Evolutionary conservation across 2,329 filamentous ascomycete species (phyloP).

Genomic region (Colletotrichum liaoningense): DNA sequence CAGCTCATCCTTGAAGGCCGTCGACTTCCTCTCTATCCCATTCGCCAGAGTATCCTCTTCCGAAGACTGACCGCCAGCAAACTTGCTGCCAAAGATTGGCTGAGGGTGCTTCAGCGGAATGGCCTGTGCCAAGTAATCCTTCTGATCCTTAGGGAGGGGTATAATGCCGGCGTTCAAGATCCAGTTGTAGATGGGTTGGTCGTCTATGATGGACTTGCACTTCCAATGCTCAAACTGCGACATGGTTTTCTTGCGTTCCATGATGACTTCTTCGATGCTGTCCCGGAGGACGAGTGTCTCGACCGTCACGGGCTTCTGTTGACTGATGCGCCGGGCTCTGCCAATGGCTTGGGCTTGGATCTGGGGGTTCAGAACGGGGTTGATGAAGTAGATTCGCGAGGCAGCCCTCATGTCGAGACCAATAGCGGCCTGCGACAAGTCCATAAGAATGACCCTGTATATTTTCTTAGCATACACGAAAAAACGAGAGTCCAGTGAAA

Average conservation of each 20-base stretch:
- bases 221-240: conserved; percentile 71
- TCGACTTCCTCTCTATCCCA: conserved; percentile 29
- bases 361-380: conserved; percentile 85
- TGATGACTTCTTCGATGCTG: conserved; percentile 87
- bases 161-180: conserved; percentile 64
- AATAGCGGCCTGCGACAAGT: conserved; percentile 88
- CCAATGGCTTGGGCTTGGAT: conserved; percentile 93
- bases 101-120: conserved; percentile 57
- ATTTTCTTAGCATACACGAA: not conserved
- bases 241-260: conserved; percentile 80
- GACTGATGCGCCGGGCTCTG: conserved; percentile 87
- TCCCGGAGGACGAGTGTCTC: conserved; percentile 85
- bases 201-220: conserved; percentile 68
- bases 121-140: conserved; percentile 59
- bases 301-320: conserved; percentile 81
- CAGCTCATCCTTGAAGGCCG: not conserved
- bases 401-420: conserved; percentile 88
- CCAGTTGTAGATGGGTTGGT: conserved; percentile 69
- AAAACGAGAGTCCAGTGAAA: not conserved
- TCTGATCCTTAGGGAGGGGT: conserved; percentile 41
- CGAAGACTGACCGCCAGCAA: conserved; percentile 55
- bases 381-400: conserved; percentile 89
- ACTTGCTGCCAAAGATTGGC: conserved; percentile 62
- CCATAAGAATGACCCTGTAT: conserved; percentile 83
- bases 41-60: conserved; percentile 57